Base-by-base conservation (phyloP, 1,139 yeast genomes). In the Candida pseudoviswanathii region DNA sequence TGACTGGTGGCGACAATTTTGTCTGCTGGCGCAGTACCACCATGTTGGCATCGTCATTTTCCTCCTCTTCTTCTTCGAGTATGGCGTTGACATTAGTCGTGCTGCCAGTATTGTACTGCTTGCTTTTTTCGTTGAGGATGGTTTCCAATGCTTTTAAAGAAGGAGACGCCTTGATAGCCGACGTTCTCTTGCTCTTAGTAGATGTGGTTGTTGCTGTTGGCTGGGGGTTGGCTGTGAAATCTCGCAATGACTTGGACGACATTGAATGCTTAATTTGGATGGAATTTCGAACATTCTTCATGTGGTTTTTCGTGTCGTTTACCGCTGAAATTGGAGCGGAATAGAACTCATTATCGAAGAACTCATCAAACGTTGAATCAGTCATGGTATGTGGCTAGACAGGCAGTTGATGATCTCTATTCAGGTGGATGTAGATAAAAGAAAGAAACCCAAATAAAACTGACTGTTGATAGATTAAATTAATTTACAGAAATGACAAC, bases 141-240 rank as follows among this genome's bases (percentile, higher is more conserved):
- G 64, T 67, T 57, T 79, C 84, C 55, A 81, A 65, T 1, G 83
- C 83, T 56, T 76, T 78, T 58, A 81, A 72, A 38, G 83, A 78
- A 5, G 86, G 86, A 42, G 84, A 79, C 31, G 69, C 70, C 44
- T 72, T 71, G 77, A 81, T 78, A 39, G 80, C 75, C 43, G 78
- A 68, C 2, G 85, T 77, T 16, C 54, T 22, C 8, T 43, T 41
- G 9, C 25, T 24, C 26, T 38, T 27, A 27, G 39, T 30, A 10
- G 40, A 26, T 2, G 59, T 30, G 47, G 49, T n/a, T 45, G 27
- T 27, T 11, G 25, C 16, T 16, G 21, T 7, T 29, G 10, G 8
- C 10, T 30, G 16, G 16, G 31, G 53, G 33, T 16, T 50, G 46
- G 34, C 41, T 46, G 43, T 44, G 36, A 61, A 54, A 8, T 61